These are phyloP conservation scores for Gonapodya prolifera DNA, from an alignment of 192 early-diverging fungal species.

Conservation along the genomic window DNA sequence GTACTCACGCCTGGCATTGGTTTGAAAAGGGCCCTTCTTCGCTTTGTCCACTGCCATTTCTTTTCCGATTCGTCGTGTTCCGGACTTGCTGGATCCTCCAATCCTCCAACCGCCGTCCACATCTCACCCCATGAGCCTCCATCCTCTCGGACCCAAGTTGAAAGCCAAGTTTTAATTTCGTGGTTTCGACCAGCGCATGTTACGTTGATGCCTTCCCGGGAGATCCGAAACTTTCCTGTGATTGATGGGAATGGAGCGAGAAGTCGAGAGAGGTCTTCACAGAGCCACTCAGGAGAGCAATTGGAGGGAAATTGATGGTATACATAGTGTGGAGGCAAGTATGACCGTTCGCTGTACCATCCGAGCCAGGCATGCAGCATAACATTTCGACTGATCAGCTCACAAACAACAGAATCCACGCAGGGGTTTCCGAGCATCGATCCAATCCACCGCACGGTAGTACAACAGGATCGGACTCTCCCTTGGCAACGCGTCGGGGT, in stretches of 20 bases:
- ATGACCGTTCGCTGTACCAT: too few relatives aligned
- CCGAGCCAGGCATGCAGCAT: neutral
- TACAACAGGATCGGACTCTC: neutral
- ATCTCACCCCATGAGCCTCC: neutral
- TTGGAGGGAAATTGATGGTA: neutral
- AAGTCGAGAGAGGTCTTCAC: neutral
- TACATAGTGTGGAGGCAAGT: neutral
- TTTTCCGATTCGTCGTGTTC: neutral
- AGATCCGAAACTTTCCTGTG: conserved; percentile 14
- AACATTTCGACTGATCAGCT: neutral
- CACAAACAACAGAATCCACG: neutral
- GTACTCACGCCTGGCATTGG: neutral
- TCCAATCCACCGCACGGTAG: neutral
- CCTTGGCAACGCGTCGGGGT: neutral
- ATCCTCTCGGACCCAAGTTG: neutral
- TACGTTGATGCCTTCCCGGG: conserved; percentile 50
- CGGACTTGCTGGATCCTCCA: too few relatives aligned
- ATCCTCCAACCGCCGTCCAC: neutral
- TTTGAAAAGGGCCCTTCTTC: neutral
- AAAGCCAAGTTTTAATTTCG: conserved; percentile 20
- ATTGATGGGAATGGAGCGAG: neutral
- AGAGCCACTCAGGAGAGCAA: neutral
- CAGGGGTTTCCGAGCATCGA: neutral
- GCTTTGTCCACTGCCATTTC: neutral
- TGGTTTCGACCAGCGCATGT: conserved; percentile 38